Base-by-base conservation (phyloP, 179 eudicot species). In the Drosera spatulata region DNA sequence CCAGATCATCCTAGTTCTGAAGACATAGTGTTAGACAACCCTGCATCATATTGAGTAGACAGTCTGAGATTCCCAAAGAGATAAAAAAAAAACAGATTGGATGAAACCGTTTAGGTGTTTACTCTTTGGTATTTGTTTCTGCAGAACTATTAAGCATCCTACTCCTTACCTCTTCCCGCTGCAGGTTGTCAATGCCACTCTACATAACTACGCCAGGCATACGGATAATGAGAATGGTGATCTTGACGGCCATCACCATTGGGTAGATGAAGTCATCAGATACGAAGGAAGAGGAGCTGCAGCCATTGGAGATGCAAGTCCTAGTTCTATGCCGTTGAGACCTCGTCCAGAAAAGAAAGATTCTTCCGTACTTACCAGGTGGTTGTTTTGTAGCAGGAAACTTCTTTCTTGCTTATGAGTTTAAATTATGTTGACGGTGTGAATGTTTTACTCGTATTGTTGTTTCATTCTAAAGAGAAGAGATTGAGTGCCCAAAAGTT, bases 191-290 rank as follows among this genome's bases (percentile, higher is more conserved):
- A 73, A 77, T 67, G 84, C 73, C 50, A 75, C 70, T 59, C 69
- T 91, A 47, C 82, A 78, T 67, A 85, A 81, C 73, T 91, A 80
- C 65, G 86, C 75, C 69, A 69, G 53, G 15, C 77, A 76, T 60
- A 41, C 68, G 64, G 72, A 50, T 44, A 68, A 44, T 61, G 91
- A 75, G 65, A 72, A 64, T 50, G 96, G 78, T 66, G 80, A 79
- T 52, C 66, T 72, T 58, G 81, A 75, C 65, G 85, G 78, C 49
- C 86, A 87, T 61, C 91, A 83, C 71, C 82, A 89, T 63, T 89
- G 99, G 99, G 88, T 89, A 57, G 79, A 90, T 76, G 99, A 93
- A 75, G 97, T 93, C 45, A 78, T 87, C 53, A 79, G 95, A 74
- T 77, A 84, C 70, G 90, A 82, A 69, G 96, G 83, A 68, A 74